A percentile compares a stretch with the other conserved stretches of the same genome.
Conservation (phyloP, 345 rosid species). For the Acer yangbiense region DNA sequence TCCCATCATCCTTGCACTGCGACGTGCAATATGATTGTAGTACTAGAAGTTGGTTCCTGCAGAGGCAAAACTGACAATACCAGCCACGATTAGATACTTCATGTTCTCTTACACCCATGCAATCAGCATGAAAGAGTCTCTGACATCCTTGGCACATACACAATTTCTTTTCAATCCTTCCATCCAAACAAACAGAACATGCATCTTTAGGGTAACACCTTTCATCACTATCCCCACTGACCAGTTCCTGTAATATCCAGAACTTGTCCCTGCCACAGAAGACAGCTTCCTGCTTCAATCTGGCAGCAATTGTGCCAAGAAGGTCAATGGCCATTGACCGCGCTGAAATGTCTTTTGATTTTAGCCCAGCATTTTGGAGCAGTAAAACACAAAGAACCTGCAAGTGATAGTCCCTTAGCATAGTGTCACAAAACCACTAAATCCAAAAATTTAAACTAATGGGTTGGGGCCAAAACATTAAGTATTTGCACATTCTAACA, state of each 20-base stretch:
- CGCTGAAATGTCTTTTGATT: conserved; percentile 88
- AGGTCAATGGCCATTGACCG: conserved; percentile 95
- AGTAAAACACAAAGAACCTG: conserved; percentile 98
- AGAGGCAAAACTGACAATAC: conserved; percentile 80
- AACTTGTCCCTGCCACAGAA: conserved; percentile 54
- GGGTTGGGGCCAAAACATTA: neutral
- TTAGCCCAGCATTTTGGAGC: conserved; percentile 93
- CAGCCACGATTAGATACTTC: conserved; percentile 69
- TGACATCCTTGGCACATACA: conserved; percentile 79
- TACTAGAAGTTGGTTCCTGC: conserved; percentile 84
- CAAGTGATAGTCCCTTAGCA: conserved; percentile 35
- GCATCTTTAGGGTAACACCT: conserved; percentile 47
- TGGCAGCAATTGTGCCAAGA: conserved; percentile 89
- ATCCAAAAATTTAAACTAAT: neutral
- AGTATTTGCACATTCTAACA: neutral
- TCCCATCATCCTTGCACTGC: conserved; percentile 50
- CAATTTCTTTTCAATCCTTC: conserved; percentile 57
- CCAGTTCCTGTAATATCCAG: conserved; percentile 67
- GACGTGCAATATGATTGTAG: conserved; percentile 76
- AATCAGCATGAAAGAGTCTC: conserved; percentile 82
- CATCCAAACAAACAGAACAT: conserved; percentile 75
- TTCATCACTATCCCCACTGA: conserved; percentile 44
- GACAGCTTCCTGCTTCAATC: conserved; percentile 85
- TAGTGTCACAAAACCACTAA: neutral
- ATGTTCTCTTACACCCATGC: conserved; percentile 83